Evolutionary conservation across 352 stramenopile genomes (phyloP).

Genomic region (Globisporangium camurandrum): DNA sequence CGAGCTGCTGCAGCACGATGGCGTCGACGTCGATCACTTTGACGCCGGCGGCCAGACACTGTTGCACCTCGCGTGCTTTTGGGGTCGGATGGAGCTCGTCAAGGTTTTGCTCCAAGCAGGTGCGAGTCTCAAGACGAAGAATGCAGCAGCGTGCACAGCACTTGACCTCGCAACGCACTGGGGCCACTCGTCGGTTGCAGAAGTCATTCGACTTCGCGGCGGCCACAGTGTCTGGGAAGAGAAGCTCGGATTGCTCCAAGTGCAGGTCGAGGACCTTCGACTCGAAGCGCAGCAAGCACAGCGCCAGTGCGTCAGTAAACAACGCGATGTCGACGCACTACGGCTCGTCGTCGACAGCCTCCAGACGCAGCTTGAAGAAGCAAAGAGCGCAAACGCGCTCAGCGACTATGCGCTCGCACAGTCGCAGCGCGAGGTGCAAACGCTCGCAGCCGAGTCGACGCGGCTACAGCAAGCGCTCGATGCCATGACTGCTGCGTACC

Average conservation of each 20-base stretch:
- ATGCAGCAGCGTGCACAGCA: slow-evolving; percentile 55
- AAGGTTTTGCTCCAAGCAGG: slow-evolving; percentile 50
- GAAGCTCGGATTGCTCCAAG: slow-evolving; percentile 59
- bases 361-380: slow-evolving; percentile 36
- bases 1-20: slow-evolving; percentile 26
- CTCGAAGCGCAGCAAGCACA: slow-evolving; percentile 26
- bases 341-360: slow-evolving; percentile 25
- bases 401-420: slow-evolving; percentile 6
- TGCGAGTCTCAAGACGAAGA: slow-evolving; percentile 68
- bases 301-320: slow-evolving; percentile 19
- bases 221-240: slow-evolving; percentile 68
- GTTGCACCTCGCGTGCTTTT: slow-evolving; percentile 69
- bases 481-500: slow-evolving; percentile 15
- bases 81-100: slow-evolving; percentile 55
- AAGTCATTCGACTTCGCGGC: slow-evolving; percentile 58
- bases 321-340: slow-evolving; percentile 14
- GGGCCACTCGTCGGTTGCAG: slow-evolving; percentile 59
- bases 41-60: slow-evolving; percentile 65
- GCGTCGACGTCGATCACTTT: slow-evolving; percentile 61
- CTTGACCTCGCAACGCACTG: slow-evolving; percentile 68
- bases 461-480: slow-evolving; percentile 10
- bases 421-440: slow-evolving; percentile 2
- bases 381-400: slow-evolving; percentile 24
- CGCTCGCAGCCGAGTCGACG: slow-evolving; percentile 5
- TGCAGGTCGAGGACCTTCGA: slow-evolving; percentile 47